Percentiles rank a stretch among this genome's conserved stretches.
These are phyloP conservation scores for Orbilia brochopaga DNA, from an alignment of 2,329 filamentous ascomycete species.

Conservation along the genomic window DNA sequence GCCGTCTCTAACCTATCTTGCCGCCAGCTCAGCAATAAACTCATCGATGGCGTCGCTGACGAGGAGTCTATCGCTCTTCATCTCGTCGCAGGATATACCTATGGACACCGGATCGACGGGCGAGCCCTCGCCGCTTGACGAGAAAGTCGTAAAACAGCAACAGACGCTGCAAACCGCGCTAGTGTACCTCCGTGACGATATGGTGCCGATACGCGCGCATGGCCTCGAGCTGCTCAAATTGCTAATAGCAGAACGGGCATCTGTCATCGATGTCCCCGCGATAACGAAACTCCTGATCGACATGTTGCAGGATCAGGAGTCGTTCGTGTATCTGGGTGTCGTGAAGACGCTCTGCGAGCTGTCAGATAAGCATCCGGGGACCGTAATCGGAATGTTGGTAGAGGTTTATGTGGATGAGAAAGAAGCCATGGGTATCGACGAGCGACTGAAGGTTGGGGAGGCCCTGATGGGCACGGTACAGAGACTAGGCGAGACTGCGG, in stretches of 20 bases:
- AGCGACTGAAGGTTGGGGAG: conserved; percentile 63
- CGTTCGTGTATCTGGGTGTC: conserved; percentile 73
- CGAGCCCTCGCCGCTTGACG: conserved; percentile 57
- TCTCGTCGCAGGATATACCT: conserved; percentile 51
- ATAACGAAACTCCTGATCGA: conserved; percentile 69
- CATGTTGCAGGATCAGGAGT: conserved; percentile 70
- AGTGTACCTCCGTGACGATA: conserved; percentile 69
- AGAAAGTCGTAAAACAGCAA: conserved; percentile 59
- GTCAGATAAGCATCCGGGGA: conserved; percentile 67
- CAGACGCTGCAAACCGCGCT: conserved; percentile 69
- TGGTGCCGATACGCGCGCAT: conserved; percentile 71
- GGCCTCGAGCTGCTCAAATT: conserved; percentile 67
- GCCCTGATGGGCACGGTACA: conserved; percentile 70
- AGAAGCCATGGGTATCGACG: conserved; percentile 60
- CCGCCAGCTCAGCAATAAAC: conserved; percentile 28
- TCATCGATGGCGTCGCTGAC: conserved; percentile 51
- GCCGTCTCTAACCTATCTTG: conserved; percentile 52
- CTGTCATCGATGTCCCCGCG: conserved; percentile 71
- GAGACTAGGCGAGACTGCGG: conserved; percentile 65
- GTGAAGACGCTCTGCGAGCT: conserved; percentile 70
- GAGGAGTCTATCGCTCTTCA: conserved; percentile 53
- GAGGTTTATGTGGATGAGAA: conserved; percentile 71
- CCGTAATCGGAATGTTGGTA: conserved; percentile 68
- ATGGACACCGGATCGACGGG: conserved; percentile 3
- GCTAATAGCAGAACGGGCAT: conserved; percentile 65